Evolutionary conservation across 768 basidiomycete species (phyloP).

Genomic region (Phlegmacium glaucopus): DNA sequence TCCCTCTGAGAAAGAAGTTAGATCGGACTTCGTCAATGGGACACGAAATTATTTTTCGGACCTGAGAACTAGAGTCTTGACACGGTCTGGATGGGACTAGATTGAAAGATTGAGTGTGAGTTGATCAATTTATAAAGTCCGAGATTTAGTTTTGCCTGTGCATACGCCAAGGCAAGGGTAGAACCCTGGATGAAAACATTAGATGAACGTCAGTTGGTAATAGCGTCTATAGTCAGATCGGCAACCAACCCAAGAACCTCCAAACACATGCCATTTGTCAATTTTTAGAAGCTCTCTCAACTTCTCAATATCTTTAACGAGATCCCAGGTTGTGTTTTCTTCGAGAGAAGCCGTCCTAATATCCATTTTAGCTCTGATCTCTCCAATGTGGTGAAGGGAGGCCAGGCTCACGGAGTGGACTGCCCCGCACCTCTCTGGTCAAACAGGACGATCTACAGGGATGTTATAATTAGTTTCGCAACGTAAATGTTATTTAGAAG

Average conservation of each 20-base stretch:
- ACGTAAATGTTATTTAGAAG: background rate
- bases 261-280: constrained; percentile 93
- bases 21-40: background rate
- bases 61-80: constrained; percentile 78
- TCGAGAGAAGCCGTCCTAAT: constrained; percentile 66
- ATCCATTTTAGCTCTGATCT: background rate
- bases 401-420: constrained; percentile 64
- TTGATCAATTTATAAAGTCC: background rate
- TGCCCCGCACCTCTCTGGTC: constrained; percentile 91
- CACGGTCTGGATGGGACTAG: constrained; percentile 77
- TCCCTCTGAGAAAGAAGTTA: constrained; percentile 53
- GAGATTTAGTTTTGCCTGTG: constrained; percentile 50
- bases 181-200: constrained; percentile 55
- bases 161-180: constrained; percentile 81
- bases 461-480: background rate
- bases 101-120: background rate
- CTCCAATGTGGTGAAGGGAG: background rate
- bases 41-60: constrained; percentile 16
- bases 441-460: constrained; percentile 72
- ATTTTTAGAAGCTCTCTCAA: constrained; percentile 72
- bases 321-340: constrained; percentile 93
- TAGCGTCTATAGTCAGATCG: background rate
- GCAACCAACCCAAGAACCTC: constrained; percentile 81
- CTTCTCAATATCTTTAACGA: constrained; percentile 87
- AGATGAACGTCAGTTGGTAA: background rate